Evolutionary conservation across 2,329 filamentous ascomycete genomes (phyloP), one percentile per base, ranked within the genome.

Genomic region (Elsinoe fawcettii): DNA sequence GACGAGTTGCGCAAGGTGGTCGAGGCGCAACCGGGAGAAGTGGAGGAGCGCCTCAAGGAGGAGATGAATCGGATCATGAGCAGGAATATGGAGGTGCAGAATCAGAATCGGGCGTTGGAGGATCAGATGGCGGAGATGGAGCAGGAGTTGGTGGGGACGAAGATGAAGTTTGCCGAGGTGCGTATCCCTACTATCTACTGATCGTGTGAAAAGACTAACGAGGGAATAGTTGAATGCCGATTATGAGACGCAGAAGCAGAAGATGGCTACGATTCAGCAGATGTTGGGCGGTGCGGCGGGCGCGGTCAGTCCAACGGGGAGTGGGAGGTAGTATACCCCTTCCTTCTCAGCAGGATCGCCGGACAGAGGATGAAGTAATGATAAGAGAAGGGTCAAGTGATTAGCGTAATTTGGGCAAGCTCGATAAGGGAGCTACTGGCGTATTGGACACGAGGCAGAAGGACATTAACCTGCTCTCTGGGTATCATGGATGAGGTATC

Each of bases 131-230:
- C 83, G 4, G 90, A 96, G 64, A 88, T 97, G 77, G 93, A 97
- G 76, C 88, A 91, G 72, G 85, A 90, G 70, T 76, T 99, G 63
- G 92, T 99, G 61, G 83, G 86, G 69, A 93, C 90, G 1, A 99
- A 99, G 80, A 87, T 99, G 88, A 83, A 84, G 67, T 90, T 91
- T 75, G 93, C 93, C 56, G 90, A 96, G 85, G 92, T 96, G 79
- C 77, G 85, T 77, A 14, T 39, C 1, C n/a, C 18, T 36, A 16
- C 14, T 23, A 16, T 12, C 18, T 30, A 9, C 23, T 37, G 9
- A 36, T 4, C 27, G 25, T n/a, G 20, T 27, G 56, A 9, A 20
- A 7, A 12, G 2, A 23, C 37, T 51, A 34, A 27, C 22, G 9
- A 6, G 6, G 34, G 34, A n/a, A 27, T 62, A 77, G 75, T 71